Base-by-base conservation (phyloP, 1,284 basidiomycete genomes). In the Cryptococcus jaspeensis region DNA sequence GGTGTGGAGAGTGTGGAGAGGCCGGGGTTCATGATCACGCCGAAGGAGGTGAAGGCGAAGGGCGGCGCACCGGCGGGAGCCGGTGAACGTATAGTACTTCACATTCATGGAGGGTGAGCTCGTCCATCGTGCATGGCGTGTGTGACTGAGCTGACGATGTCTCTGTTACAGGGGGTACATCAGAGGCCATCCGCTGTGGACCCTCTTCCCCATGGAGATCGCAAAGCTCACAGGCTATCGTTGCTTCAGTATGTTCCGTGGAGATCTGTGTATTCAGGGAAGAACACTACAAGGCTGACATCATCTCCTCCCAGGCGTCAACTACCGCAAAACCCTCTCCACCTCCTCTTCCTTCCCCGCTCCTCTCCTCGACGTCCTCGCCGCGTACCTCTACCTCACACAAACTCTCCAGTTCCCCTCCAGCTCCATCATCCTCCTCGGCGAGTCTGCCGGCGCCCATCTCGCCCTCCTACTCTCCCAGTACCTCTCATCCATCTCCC, bases 361-460 rank as follows among this genome's bases (percentile, higher is more conserved):
- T 0, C 83, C 84, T 28, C 74, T 87, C 2, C 62, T 86, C 12
- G 85, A 87, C 60, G 81, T 81, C 0, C 69, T 85, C 4, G 80
- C 85, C 0, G 84, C 81, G 0, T 86, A 85, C 65, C 72, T 78
- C 40, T 84, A 86, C 64, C 81, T 86, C n/a, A 79, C 84, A 41
- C 59, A 75, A 40, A 71, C 64, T 1, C 47, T 58, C 42, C 9
- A 38, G 0, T 81, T 82, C 63, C 68, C 71, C 0, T 73, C 82
- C 1, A 76, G 76, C 55, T 82, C 84, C 61, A 81, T 87, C 51
- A 70, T 85, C 46, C 66, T 88, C 35, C 79, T 83, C 7, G 87
- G 85, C 25, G 86, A 87, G 64, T 84, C 82, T 51, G 85, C 87
- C 0, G 87, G 86, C 2, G 86, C 83, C 0, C 86, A 87, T 64